Evolutionary conservation across 148 eudicot species (phyloP), one percentile per base, ranked within the genome.

Genomic region (Vaccinium corymbosum): DNA sequence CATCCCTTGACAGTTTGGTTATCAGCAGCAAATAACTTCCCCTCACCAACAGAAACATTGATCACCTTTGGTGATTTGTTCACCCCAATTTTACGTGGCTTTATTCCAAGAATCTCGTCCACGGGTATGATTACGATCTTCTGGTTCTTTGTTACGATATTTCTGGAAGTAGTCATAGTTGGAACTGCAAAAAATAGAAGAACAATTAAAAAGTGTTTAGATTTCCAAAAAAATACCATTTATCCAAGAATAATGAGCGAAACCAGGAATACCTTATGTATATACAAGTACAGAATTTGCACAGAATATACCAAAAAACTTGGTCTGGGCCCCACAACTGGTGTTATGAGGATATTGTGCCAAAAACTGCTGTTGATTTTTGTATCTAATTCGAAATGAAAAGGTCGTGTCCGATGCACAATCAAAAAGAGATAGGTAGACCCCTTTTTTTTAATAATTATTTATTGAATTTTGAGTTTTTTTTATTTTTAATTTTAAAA

Each of bases 41-140:
- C 70, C 42, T 51, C 78, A 79, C 29, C 81, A 61, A 7, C 59
- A 22, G 32, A 6, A 25, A 77, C 22, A n/a, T 53, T 19, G 59
- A 13, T 22, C 22, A 16, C 68, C 29, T 42, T 38, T 55, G 86
- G 57, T 66, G 59, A 62, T 56, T 84, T 27, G 27, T 59, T 25
- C 52, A 55, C 42, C 17, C 66, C 76, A 70, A 61, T 12, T 53
- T 81, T 80, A 25, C 73, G 53, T 74, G 85, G 62, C 52, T 49
- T 70, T 1, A 50, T 71, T 6, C 55, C 81, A 22, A 76, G 78
- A 16, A 59, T 66, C 38, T 32, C 16, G 6, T 70, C 85, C 38
- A 82, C 50, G 1, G 81, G 72, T 50, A 80, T 56, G 56, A 87
- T 66, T 82, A 83, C 87, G 75, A 90, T 84, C 83, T 86, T 88